These are phyloP conservation scores for Jamesozyma lodderae DNA, from an alignment of 805 yeast species.

Conservation along the genomic window DNA sequence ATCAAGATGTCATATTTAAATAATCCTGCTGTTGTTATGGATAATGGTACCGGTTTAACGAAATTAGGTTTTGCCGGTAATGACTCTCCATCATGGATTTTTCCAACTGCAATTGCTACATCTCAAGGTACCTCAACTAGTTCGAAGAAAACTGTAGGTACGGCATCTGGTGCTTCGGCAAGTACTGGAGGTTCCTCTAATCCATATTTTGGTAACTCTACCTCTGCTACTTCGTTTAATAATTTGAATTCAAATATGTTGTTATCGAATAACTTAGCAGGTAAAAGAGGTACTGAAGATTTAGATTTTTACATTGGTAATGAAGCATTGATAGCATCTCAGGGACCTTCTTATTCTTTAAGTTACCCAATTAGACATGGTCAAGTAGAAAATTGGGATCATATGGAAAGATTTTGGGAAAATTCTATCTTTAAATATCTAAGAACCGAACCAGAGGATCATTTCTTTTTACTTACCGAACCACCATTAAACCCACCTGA, in stretches of 20 bases:
- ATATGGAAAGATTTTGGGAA: conserved; percentile 99
- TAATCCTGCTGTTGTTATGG: conserved; percentile 95
- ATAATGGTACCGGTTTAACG: conserved; percentile 97
- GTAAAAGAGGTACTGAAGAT: conserved; percentile 87
- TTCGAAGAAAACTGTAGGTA: conserved; percentile 34
- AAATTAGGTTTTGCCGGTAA: conserved; percentile 98
- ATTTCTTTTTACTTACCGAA: conserved; percentile 87
- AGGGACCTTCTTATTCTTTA: conserved; percentile 79
- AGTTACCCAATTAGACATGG: conserved; percentile 95
- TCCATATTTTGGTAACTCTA: conserved; percentile 29
- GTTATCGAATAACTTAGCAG: conserved; percentile 37
- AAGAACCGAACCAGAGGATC: conserved; percentile 98
- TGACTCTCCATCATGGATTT: conserved; percentile 93
- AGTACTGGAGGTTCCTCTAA: conserved; percentile 15
- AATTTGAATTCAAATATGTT: conserved; percentile 19
- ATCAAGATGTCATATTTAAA: conserved; percentile 56
- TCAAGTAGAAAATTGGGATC: conserved; percentile 98
- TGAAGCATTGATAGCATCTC: conserved; percentile 87
- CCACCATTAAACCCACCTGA: conserved; percentile 99
- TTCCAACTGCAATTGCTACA: conserved; percentile 91
- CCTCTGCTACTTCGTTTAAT: conserved; percentile 31
- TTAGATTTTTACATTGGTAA: conserved; percentile 92
- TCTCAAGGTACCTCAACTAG: conserved; percentile 33
- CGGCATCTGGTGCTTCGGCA: conserved; percentile 21
- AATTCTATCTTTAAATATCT: conserved; percentile 91